Percentiles rank a stretch among this genome's conserved stretches.
These are phyloP conservation scores for Nadsonia starkeyi-henricii DNA, from an alignment of 1,139 yeast species.

Conservation along the genomic window DNA sequence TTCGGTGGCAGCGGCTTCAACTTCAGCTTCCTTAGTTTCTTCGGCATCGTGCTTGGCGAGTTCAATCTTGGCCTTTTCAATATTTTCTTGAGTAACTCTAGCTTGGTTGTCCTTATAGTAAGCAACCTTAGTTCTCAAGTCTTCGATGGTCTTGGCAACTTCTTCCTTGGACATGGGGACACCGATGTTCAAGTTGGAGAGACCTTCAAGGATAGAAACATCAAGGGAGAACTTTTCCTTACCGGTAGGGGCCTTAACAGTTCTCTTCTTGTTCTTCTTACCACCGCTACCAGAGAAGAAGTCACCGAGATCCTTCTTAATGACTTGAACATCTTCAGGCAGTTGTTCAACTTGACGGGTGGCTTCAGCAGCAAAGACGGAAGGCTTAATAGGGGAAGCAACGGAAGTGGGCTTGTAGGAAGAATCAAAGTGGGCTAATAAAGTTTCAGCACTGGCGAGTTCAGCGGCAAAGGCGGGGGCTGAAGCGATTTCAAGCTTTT, in stretches of 20 bases:
- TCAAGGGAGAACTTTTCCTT: slow-evolving; percentile 54
- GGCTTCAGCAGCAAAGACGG: slow-evolving; percentile 21
- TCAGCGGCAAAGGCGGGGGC: slow-evolving; percentile 76
- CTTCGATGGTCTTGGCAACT: slow-evolving; percentile 48
- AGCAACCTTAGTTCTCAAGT: slow-evolving; percentile 60
- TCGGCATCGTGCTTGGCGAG: slow-evolving; percentile 40
- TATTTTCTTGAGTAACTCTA: slow-evolving; percentile 63
- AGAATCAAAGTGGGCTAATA: slow-evolving; percentile 54
- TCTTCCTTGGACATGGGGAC: slow-evolving; percentile 74
- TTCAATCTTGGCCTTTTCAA: slow-evolving; percentile 62
- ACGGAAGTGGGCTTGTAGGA: slow-evolving; percentile 8
- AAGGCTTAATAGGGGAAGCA: slow-evolving; percentile 21
- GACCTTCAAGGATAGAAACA: slow-evolving; percentile 64
- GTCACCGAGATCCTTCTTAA: slow-evolving; percentile 48
- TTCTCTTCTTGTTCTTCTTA: slow-evolving; percentile 38
- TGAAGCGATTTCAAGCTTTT: slow-evolving; percentile 58
- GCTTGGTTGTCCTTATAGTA: slow-evolving; percentile 65
- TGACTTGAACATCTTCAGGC: slow-evolving; percentile 50
- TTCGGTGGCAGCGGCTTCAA: slow-evolving; percentile 4
- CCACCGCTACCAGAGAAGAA: slow-evolving; percentile 40
- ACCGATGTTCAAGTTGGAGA: slow-evolving; percentile 63
- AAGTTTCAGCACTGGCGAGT: slow-evolving; percentile 56
- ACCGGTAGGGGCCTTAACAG: slow-evolving; percentile 11
- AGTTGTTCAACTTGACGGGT: slow-evolving; percentile 35
- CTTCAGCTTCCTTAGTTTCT: slow-evolving; percentile 5